These are phyloP conservation scores for Xerocomellus amylosporus DNA, from an alignment of 768 basidiomycete genomes.

Conservation along the genomic window DNA sequence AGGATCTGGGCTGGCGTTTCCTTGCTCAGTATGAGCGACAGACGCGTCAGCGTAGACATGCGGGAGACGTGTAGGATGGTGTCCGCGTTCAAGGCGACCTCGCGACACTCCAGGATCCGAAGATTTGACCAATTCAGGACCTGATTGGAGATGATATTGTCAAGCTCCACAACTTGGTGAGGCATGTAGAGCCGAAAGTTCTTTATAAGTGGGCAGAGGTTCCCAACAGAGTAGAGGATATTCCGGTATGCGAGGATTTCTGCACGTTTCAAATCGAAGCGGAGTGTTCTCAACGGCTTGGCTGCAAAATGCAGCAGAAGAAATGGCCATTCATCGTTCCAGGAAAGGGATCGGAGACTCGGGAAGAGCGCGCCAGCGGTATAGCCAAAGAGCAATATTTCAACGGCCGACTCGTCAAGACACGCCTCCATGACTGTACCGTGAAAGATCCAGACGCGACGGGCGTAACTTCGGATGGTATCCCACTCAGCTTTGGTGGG, in stretches of 20 bases:
- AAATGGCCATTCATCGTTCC: neutral
- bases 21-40: neutral
- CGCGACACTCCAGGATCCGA: neutral
- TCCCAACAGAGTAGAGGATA: neutral
- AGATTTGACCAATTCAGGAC: conserved; percentile 4
- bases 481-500: conserved; percentile 1
- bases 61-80: neutral
- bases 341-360: neutral
- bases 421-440: neutral
- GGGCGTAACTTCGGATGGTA: neutral
- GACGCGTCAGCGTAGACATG: neutral
- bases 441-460: conserved; percentile 6
- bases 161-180: neutral
- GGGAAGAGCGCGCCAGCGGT: neutral
- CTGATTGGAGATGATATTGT: neutral
- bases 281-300: neutral
- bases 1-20: neutral
- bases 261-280: neutral
- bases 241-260: neutral
- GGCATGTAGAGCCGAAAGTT: neutral
- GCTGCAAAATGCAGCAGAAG: neutral
- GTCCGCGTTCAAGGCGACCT: neutral
- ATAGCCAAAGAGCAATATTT: neutral
- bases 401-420: neutral
- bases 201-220: neutral